These are phyloP conservation scores for Chondrostereum purpureum DNA, from an alignment of 1,284 basidiomycete genomes.

Conservation along the genomic window DNA sequence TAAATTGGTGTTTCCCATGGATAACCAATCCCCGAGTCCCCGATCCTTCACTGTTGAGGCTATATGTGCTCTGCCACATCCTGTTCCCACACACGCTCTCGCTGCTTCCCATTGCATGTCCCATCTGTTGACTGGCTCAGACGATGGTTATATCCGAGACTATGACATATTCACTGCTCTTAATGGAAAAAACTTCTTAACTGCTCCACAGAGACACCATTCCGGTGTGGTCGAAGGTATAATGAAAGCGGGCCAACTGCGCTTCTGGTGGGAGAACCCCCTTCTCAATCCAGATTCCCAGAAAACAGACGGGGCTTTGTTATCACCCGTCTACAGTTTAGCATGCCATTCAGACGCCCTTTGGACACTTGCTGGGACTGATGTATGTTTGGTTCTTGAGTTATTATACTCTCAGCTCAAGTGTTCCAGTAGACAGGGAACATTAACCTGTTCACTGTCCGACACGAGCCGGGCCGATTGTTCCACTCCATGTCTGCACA, in stretches of 20 bases:
- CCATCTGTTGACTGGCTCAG: conserved; percentile 85
- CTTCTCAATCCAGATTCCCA: conserved; percentile 24
- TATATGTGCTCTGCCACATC: conserved; percentile 86
- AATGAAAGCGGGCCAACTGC: conserved; percentile 83
- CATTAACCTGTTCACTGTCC: conserved; percentile 87
- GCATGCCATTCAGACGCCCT: conserved; percentile 86
- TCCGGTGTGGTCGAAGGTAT: conserved; percentile 89
- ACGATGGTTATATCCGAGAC: conserved; percentile 90
- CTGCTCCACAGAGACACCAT: conserved; percentile 84
- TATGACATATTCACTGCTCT: conserved; percentile 89
- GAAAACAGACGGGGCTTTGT: conserved; percentile 39
- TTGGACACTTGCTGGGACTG: conserved; percentile 82
- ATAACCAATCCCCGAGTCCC: conserved; percentile 23
- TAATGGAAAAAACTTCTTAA: conserved; percentile 84
- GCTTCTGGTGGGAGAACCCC: conserved; percentile 88
- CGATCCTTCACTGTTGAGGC: conserved; percentile 85
- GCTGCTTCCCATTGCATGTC: conserved; percentile 84
- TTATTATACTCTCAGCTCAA: conserved; percentile 11
- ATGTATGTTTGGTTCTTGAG: conserved; percentile 43
- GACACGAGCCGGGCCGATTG: conserved; percentile 85
- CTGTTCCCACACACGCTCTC: conserved; percentile 80
- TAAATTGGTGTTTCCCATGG: conserved; percentile 28
- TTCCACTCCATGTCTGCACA: conserved; percentile 73
- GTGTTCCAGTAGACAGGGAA: conserved; percentile 56
- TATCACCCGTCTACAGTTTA: conserved; percentile 81